Evolutionary conservation across 2,329 filamentous ascomycete genomes (phyloP), one percentile per base, ranked within the genome.

Genomic region (Colletotrichum lindemuthianum): DNA sequence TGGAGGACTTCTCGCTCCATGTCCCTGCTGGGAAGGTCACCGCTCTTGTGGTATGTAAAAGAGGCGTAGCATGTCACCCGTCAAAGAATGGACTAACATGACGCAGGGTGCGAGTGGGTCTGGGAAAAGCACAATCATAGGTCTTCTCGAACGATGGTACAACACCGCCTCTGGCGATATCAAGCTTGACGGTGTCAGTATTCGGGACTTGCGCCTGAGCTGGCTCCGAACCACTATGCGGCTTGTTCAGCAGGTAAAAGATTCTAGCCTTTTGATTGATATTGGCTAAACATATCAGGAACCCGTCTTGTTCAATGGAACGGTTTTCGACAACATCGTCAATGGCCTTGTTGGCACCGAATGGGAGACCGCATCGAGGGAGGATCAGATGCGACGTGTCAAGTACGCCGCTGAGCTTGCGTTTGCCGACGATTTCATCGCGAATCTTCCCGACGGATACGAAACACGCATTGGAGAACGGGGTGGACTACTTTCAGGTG

Each of bases 91-190:
- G 71, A 2, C 54, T 67, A 9, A 72, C 74, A 47, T 53, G 69
- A 71, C 70, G 52, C 69, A 76, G 59, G 74, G 74, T 6, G 13
- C 88, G 7, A 90, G 88, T 16, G 89, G 89, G 2, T 89, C 86
- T 45, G 89, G 89, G 24, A 91, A 91, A 72, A 88, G 85, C 68
- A 91, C 89, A 0, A 86, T 91, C 24, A 85, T 91, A n/a, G 88
- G 88, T 8, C 78, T 91, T 11, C 81, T 91, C 4, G 88, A 90
- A 72, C 83, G 89, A 8, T 91, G 91, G 72, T 91, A 91, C 33
- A 45, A 65, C 8, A 60, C 59, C 32, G 6, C 32, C 4, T 63
- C 67, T 0, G 76, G 76, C 0, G 15, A 36, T 4, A 72, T 77
- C 44, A 69, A 57, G 11, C 61, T 77, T 1, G 75, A 75, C 34